Evolutionary conservation across 495 filamentous ascomycete genomes (phyloP).

Genomic region (Lophiostoma macrostomum): DNA sequence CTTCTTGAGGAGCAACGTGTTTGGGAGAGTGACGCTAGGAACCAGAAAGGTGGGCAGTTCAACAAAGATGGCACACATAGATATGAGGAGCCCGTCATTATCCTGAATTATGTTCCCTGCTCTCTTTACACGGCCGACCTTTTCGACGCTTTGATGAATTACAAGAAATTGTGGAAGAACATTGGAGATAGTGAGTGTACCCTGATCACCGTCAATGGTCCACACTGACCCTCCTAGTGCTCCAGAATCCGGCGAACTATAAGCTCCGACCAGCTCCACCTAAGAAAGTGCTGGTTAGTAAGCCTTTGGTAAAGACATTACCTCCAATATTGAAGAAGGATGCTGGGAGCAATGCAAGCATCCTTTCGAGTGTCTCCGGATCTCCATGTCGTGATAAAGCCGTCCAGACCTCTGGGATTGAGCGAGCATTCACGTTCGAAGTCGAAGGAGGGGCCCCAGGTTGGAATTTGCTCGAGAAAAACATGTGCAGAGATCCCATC

Average conservation of each 20-base stretch:
- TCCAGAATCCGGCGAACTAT: conserved; percentile 25
- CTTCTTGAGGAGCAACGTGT: conserved; percentile 8
- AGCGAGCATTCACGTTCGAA: conserved; percentile 26
- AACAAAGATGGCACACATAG: conserved; percentile 28
- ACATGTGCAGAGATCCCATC: conserved; percentile 17
- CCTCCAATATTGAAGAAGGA: conserved; percentile 6
- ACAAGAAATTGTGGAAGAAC: conserved; percentile 36
- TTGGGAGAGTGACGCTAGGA: conserved; percentile 22
- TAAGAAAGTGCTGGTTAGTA: conserved; percentile 7
- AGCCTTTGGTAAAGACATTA: not conserved
- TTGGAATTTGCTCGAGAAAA: conserved; percentile 27
- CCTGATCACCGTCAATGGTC: not conserved
- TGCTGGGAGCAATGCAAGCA: conserved; percentile 1
- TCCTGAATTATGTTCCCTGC: conserved; percentile 40
- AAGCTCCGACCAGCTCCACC: conserved; percentile 8
- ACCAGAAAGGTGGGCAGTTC: conserved; percentile 21
- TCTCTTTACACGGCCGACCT: conserved; percentile 39
- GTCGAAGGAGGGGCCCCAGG: conserved; percentile 19
- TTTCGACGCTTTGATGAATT: conserved; percentile 40
- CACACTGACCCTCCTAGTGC: conserved; percentile 18
- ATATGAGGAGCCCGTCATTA: conserved; percentile 33
- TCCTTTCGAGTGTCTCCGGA: not conserved
- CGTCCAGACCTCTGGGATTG: conserved; percentile 8
- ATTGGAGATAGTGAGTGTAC: conserved; percentile 32
- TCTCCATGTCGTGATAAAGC: conserved; percentile 17